Base-by-base conservation (phyloP, 2,329 filamentous ascomycete genomes). In the Neoarthrinium moseri region DNA sequence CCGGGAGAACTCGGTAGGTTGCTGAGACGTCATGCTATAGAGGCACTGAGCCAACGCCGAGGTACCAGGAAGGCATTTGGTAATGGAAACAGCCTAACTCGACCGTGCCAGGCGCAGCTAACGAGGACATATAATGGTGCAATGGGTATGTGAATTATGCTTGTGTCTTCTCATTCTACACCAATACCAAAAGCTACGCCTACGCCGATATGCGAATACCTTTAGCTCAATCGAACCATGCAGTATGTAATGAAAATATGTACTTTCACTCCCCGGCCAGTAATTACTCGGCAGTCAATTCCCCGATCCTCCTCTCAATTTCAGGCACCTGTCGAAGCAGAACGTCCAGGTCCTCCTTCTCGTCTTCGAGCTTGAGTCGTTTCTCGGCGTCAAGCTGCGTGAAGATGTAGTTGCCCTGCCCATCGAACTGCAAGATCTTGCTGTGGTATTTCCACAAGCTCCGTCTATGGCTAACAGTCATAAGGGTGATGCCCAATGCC, bases 381-480 rank as follows among this genome's bases (percentile, higher is more conserved):
- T 79, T 84, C 57, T 96, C 92, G 15, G 92, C 92, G 66, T 99
- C 94, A 40, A 99, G 72, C 46, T 80, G 81, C 0, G 91, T 95
- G 61, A 99, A 99, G 27, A 96, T 82, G 59, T 89, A 96, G 41
- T 90, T 77, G 0, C 94, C 94, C 67, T 96, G 89, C 0, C 94
- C 94, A 66, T 97, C 92, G 64, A 99, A 99, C 67, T 99, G 94
- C 61, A 99, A 68, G 50, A 99, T 97, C 67, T 86, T 87, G 55
- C 83, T 87, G 66, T 99, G 94, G 66, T 99, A 97, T 67, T 94
- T 91, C 94, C 94, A 99, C 56, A 99, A 68, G 70, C 89, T 95
- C 51, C 91, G 75, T 7, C 94, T 77, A 66, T 99, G 94, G 53
- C 85, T 91, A 20, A 99, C 94, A 0, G 94, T 99, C 89, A 99